Conservation (phyloP, 2,329 filamentous ascomycete genomes). For the Talaromyces albobiverticillius region DNA sequence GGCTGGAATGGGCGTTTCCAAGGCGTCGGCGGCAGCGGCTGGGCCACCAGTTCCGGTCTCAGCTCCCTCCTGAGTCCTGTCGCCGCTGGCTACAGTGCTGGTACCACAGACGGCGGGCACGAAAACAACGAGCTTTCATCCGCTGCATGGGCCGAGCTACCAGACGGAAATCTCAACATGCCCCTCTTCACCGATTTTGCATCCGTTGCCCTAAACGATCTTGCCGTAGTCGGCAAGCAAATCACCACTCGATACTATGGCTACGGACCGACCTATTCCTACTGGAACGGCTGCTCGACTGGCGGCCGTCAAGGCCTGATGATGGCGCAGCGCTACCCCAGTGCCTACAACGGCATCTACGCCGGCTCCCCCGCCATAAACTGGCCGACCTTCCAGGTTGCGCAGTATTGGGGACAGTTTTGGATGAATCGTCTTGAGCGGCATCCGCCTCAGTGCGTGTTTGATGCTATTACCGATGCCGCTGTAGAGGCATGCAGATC, state of each 20-base stretch:
- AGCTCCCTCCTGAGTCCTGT: too few relatives aligned
- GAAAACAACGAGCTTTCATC: too few relatives aligned
- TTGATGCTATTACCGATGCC: conserved; percentile 6
- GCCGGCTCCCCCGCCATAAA: conserved; percentile 39
- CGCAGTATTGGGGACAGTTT: conserved; percentile 19
- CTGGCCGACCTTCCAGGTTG: conserved; percentile 23
- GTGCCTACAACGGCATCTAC: conserved; percentile 47
- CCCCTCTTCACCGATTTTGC: not conserved
- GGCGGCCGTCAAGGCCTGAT: conserved; percentile 47
- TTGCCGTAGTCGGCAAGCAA: not conserved
- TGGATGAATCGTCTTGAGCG: not conserved
- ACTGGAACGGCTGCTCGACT: conserved; percentile 46
- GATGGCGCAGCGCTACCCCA: conserved; percentile 41
- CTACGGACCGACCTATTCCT: conserved; percentile 32
- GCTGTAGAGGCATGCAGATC: conserved; percentile 13
- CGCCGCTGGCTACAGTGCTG: too few relatives aligned
- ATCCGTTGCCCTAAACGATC: not conserved
- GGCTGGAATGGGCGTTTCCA: conserved; percentile 37
- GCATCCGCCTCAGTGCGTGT: conserved; percentile 8
- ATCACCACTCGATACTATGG: conserved; percentile 28
- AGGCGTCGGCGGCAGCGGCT: conserved; percentile 38
- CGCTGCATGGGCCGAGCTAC: too few relatives aligned
- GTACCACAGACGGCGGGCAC: too few relatives aligned
- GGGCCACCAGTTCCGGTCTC: too few relatives aligned
- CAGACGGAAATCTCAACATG: too few relatives aligned